phyloP scores from a whole-genome alignment of 345 rosid species.

The Eutrema japonicum region DNA sequence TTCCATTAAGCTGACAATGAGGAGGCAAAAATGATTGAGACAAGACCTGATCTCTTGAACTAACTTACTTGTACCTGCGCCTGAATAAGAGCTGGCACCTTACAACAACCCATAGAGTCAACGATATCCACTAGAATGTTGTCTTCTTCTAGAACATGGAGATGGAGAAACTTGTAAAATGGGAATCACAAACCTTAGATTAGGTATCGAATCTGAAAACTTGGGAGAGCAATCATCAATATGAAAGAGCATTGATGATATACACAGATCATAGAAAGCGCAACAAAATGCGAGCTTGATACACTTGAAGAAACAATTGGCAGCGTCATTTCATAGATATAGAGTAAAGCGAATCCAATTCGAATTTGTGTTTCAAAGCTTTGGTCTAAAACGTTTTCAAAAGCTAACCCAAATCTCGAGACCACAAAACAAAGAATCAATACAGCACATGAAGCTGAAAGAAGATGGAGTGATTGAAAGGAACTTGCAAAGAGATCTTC shows the following conservation, averaged over 20 bases:
- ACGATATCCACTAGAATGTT: not conserved
- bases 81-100: constrained; percentile 44
- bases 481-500: not conserved
- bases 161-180: constrained; percentile 11
- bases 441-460: too few relatives aligned
- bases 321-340: too few relatives aligned
- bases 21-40: not conserved
- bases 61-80: constrained; percentile 43
- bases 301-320: not conserved
- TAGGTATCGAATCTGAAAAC: not conserved
- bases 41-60: not conserved
- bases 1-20: constrained; percentile 1
- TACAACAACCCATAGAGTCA: constrained; percentile 44
- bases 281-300: not conserved
- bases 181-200: not conserved
- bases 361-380: not conserved
- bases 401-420: not conserved
- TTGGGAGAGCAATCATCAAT: constrained; percentile 11
- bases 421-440: not conserved
- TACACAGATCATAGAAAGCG: not conserved
- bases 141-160: constrained; percentile 19
- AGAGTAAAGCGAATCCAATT: not conserved
- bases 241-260: not conserved
- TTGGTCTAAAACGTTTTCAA: too few relatives aligned
- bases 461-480: too few relatives aligned